These are phyloP conservation scores for Lactifluus subvellereus DNA, from an alignment of 768 basidiomycete genomes.

Conservation along the genomic window DNA sequence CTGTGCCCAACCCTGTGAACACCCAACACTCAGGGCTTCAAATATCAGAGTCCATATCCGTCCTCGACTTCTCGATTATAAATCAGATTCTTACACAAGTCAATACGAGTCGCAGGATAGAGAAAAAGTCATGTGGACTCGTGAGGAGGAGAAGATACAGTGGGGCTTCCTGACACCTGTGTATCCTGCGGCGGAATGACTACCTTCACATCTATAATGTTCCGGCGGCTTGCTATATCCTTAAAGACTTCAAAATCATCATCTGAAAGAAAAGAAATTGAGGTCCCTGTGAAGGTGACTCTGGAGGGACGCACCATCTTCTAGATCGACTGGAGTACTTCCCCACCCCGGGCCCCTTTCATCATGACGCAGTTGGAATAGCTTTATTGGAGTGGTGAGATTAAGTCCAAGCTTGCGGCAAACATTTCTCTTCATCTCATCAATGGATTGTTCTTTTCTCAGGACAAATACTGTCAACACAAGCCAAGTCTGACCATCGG, in stretches of 20 bases:
- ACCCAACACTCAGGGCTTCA: too few relatives aligned
- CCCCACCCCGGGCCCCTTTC: constrained; percentile 47
- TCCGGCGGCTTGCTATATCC: constrained; percentile 1
- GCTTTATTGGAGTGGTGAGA: constrained; percentile 32
- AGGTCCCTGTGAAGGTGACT: background rate
- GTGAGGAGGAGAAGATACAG: too few relatives aligned
- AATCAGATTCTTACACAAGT: too few relatives aligned
- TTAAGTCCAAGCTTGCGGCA: constrained; percentile 55
- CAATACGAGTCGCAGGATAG: too few relatives aligned
- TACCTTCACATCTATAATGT: too few relatives aligned
- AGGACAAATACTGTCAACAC: constrained; percentile 10
- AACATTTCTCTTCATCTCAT: constrained; percentile 51
- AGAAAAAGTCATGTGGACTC: too few relatives aligned
- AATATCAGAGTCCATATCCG: too few relatives aligned
- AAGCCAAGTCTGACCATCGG: background rate
- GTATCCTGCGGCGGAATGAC: too few relatives aligned
- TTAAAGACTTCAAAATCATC: constrained; percentile 76
- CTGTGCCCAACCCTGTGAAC: too few relatives aligned
- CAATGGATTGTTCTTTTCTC: constrained; percentile 53
- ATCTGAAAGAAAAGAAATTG: constrained; percentile 37
- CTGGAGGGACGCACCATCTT: constrained; percentile 53
- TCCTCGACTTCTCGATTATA: too few relatives aligned
- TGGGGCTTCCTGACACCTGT: too few relatives aligned
- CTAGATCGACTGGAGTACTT: constrained; percentile 61
- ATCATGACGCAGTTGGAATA: constrained; percentile 52